Evolutionary conservation across 1,284 basidiomycete species (phyloP), one percentile per base, ranked within the genome.

Genomic region (Fomes fomentarius): DNA sequence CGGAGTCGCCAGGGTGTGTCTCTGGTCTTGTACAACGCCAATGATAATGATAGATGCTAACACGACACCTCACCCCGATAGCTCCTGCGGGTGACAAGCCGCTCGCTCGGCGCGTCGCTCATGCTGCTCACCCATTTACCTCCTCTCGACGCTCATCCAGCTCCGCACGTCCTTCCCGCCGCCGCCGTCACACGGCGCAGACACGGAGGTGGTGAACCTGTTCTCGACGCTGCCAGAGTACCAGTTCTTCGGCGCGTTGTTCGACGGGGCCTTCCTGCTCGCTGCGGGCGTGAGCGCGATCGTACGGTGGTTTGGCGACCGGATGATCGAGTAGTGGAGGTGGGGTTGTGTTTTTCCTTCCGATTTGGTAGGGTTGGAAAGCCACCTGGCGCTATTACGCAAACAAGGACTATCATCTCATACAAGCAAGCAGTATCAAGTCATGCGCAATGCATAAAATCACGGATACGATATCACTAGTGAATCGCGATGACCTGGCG

Each of bases 121-220:
- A 85, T 91, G 79, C 66, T 91, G 24, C 79, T 92, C 30, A 69
- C 89, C 12, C 76, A 88, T 88, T 49, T 92, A 91, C 64, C 79
- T 91, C 34, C 79, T 92, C 22, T 85, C 88, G 1, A 92, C 89
- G 0, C 74, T 91, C 43, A 83, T 91, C 15, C 89, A 92, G 68
- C 74, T 92, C 37, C 85, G 89, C 39, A 84, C 84, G 17, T 84
- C 86, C 6, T 91, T 91, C 66, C 89, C 89, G 4, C 84, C 84
- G 0, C 74, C 78, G 1, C 56, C 74, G 22, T 38, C 65, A 0
- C 58, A 55, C 7, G 54, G 61, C 11, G 44, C 64, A 3, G 66
- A 67, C 47, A 54, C 39, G 15, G 54, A 57, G n/a, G 66, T 68
- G 22, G 49, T 66, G 40, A 89, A 89, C 63, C 71, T 91, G n/a